Percentiles rank a stretch among this genome's conserved stretches.
Evolutionary conservation across 2,329 filamentous ascomycete species (phyloP).

Genomic region (Myriosclerotinia duriaeana): DNA sequence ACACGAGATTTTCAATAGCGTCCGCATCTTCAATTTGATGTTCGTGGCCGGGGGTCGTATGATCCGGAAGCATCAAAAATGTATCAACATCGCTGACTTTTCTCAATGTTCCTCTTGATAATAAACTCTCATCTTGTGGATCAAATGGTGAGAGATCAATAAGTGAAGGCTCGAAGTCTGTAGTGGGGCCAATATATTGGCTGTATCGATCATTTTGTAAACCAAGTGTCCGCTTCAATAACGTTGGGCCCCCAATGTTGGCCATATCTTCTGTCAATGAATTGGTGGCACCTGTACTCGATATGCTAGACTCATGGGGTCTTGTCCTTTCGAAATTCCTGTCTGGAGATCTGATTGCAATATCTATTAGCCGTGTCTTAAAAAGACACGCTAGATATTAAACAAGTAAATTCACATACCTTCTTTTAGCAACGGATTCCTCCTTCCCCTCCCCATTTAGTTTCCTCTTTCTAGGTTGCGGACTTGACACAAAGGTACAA

Average conservation of each 20-base stretch:
- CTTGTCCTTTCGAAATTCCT: conserved; percentile 55
- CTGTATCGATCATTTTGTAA: conserved; percentile 76
- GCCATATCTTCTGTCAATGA: conserved; percentile 69
- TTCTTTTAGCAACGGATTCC: conserved; percentile 64
- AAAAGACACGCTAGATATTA: background rate
- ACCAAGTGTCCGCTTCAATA: conserved; percentile 69
- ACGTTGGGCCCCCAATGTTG: conserved; percentile 64
- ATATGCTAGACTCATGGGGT: conserved; percentile 58
- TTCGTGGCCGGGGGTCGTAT: conserved; percentile 68
- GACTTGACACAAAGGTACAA: conserved; percentile 76
- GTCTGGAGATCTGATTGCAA: conserved; percentile 53
- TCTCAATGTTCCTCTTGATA: conserved; percentile 66
- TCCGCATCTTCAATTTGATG: conserved; percentile 67
- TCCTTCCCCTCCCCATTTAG: conserved; percentile 58
- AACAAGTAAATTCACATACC: conserved; percentile 49
- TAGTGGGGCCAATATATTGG: conserved; percentile 80
- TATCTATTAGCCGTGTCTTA: conserved; percentile 29
- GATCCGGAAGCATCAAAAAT: conserved; percentile 77
- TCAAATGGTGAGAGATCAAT: conserved; percentile 80
- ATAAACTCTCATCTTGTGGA: conserved; percentile 74
- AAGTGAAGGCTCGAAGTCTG: conserved; percentile 79
- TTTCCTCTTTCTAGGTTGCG: conserved; percentile 77
- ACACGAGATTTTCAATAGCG: conserved; percentile 72
- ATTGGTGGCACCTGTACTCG: conserved; percentile 60
- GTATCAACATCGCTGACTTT: conserved; percentile 76